These are phyloP conservation scores for Oryza nivara DNA, from an alignment of 176 grass and related monocot genomes.

Conservation along the genomic window DNA sequence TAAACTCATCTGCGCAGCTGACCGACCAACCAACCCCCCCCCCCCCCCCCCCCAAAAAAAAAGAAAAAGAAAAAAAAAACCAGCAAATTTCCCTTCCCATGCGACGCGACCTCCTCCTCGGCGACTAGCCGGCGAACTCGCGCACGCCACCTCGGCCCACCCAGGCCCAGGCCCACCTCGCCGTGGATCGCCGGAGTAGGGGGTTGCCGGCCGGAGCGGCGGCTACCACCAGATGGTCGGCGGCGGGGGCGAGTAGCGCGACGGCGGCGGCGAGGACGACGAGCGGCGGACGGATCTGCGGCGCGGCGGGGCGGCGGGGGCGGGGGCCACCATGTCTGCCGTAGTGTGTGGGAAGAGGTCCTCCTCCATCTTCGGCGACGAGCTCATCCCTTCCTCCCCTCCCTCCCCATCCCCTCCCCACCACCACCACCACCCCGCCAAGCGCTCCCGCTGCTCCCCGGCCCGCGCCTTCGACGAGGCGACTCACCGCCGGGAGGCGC, in stretches of 20 bases:
- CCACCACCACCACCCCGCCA: conserved; percentile 49
- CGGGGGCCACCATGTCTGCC: conserved; percentile 86
- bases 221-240: conserved; percentile 55
- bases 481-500: conserved; percentile 43
- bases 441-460: conserved; percentile 72
- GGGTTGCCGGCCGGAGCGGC: conserved; percentile 17
- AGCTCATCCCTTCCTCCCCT: conserved; percentile 64
- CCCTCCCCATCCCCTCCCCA: conserved; percentile 47
- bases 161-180: conserved; percentile 20
- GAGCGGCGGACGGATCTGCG: conserved; percentile 46
- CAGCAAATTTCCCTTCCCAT: too few species aligned
- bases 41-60: too few species aligned
- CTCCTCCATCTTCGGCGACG: conserved; percentile 84
- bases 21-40: neutral
- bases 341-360: conserved; percentile 98
- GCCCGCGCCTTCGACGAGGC: conserved; percentile 48
- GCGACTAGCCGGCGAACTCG: neutral
- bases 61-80: too few species aligned
- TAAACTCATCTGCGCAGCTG: neutral
- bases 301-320: conserved; percentile 23
- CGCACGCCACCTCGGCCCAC: neutral
- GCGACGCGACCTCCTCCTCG: too few species aligned
- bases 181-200: conserved; percentile 51
- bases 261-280: conserved; percentile 33
- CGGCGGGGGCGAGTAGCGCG: conserved; percentile 39